These are phyloP conservation scores for Anacardium occidentale DNA, from an alignment of 345 rosid genomes.

Conservation along the genomic window DNA sequence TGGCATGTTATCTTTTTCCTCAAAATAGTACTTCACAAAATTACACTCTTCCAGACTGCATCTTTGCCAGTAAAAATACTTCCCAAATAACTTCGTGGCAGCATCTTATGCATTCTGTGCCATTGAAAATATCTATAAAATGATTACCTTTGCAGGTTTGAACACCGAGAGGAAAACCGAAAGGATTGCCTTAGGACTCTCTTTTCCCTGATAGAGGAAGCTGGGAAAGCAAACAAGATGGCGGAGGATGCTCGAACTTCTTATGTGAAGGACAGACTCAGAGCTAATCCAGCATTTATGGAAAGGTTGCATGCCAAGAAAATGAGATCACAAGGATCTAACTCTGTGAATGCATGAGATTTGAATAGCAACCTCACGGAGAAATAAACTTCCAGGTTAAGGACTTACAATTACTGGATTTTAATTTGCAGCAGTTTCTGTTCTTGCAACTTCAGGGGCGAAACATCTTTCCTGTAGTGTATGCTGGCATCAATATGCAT, in stretches of 20 bases:
- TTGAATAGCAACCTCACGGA: neutral
- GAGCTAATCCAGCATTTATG: slow-evolving; percentile 84
- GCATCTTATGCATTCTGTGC: neutral
- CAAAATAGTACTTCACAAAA: too few species aligned
- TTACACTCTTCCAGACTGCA: too few species aligned
- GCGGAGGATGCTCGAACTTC: slow-evolving; percentile 69
- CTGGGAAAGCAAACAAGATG: slow-evolving; percentile 73
- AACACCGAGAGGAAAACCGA: slow-evolving; percentile 92
- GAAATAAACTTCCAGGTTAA: slow-evolving; percentile 7
- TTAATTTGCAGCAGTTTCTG: slow-evolving; percentile 6
- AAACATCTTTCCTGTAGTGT: neutral
- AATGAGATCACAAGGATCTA: slow-evolving; percentile 38
- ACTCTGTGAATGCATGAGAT: slow-evolving; percentile 35
- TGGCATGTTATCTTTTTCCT: too few species aligned
- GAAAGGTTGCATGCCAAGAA: slow-evolving; percentile 72
- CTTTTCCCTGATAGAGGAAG: slow-evolving; percentile 74
- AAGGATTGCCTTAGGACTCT: slow-evolving; percentile 91
- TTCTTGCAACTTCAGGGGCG: neutral
- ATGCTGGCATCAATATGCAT: neutral
- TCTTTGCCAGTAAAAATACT: neutral
- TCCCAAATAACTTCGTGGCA: neutral
- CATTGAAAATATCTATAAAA: neutral
- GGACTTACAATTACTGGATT: neutral
- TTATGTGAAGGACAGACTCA: slow-evolving; percentile 74
- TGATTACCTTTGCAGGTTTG: slow-evolving; percentile 56